Evolutionary conservation across 176 grass and related monocot species (phyloP), one percentile per base, ranked within the genome.

Genomic region (Elaeis guineensis): DNA sequence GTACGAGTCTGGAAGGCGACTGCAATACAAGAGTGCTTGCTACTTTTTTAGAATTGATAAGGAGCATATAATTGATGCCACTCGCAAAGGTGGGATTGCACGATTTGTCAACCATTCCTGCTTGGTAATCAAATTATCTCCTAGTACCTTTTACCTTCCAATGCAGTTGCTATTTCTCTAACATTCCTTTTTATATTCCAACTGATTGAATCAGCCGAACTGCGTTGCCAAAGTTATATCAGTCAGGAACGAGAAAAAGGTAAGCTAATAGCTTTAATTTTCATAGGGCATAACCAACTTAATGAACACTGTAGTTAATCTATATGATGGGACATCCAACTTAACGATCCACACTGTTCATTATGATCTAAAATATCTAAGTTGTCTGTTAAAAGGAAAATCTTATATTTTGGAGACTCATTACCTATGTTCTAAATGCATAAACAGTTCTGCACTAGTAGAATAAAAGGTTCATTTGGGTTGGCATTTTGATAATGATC

Each of bases 61-160:
- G 79, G 83, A 97, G 14, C 86, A 97, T 67, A 97, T 97, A 25
- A 80, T 97, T 63, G 92, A 97, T 67, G 92, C 87, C 49, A 97
- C 92, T 61, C 72, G 63, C 20, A 97, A 97, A 81, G 92, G 92
- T 26, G 87, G 92, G 7, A 91, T 97, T 52, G 87, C 92, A 22
- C 85, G 87, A 85, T 97, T 97, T 17, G 79, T 97, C 48, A 97
- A 97, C 32, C 92, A 97, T 77, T 91, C 92, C 32, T 89, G 92
- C 69, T 58, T 74, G 84, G 92, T 97, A 89, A 6, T 24, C 2
- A 4, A 64, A 7, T 14, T 17, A 23, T 73, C 4, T 9, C 26
- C 48, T 73, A 16, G 39, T 54, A 25, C 16, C 0, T 23, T 63
- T 72, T 54, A 14, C 39, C 75, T 14, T 69, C 50, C 21, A 59